Conservation (phyloP, 768 basidiomycete genomes). For the Tephrocybe rancida region DNA sequence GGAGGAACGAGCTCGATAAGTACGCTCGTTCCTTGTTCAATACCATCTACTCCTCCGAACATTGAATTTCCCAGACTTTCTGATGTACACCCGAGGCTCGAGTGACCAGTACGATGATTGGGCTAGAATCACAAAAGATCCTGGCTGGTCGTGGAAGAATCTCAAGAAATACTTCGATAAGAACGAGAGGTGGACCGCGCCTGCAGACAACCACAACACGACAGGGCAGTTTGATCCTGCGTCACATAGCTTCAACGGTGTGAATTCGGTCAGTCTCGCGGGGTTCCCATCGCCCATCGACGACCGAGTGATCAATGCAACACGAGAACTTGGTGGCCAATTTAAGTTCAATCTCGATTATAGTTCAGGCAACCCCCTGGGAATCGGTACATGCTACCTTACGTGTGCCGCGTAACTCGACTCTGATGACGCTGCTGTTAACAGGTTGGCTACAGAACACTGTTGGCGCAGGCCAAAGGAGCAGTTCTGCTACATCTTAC, state of each 20-base stretch:
- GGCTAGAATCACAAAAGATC: conserved; percentile 2
- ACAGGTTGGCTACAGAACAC: conserved; percentile 15
- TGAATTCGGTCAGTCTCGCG: conserved; percentile 21
- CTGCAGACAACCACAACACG: conserved; percentile 28
- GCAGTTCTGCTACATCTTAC: conserved; percentile 22
- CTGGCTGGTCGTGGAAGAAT: conserved; percentile 30
- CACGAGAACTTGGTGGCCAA: conserved; percentile 4
- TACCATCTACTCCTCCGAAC: neutral
- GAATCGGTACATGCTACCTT: neutral
- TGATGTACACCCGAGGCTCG: conserved; percentile 8
- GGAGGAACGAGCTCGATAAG: conserved; percentile 20
- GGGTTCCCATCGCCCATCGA: conserved; percentile 14
- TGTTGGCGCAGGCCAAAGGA: conserved; percentile 11
- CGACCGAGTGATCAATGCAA: conserved; percentile 1
- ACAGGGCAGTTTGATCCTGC: conserved; percentile 28
- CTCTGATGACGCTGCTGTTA: neutral
- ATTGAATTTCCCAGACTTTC: conserved; percentile 1
- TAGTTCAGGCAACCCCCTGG: conserved; percentile 7
- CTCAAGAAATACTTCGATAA: conserved; percentile 25
- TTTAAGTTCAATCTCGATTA: conserved; percentile 6
- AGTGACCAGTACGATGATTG: conserved; percentile 7
- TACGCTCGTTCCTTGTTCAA: neutral
- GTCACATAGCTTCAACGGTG: conserved; percentile 26
- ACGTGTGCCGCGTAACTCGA: too few species aligned
- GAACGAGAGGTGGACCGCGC: conserved; percentile 26